A percentile compares a stretch with the other conserved stretches of the same genome.
Evolutionary conservation across 176 grass and related monocot genomes (phyloP).

Genomic region (Avena insularis): DNA sequence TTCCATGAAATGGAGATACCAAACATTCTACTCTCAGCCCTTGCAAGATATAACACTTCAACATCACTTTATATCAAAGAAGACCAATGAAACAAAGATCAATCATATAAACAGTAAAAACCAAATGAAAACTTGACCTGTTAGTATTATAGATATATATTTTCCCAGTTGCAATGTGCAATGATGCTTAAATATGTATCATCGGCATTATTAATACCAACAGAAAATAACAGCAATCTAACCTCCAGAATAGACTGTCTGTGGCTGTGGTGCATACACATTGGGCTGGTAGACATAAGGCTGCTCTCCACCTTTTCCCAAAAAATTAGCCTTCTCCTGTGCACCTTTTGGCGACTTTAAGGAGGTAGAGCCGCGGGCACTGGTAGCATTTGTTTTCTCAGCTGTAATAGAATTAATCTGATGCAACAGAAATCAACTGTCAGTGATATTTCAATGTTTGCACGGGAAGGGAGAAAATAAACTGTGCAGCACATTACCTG

Average conservation of each 20-base stretch:
- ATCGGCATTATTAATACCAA: constrained; percentile 18
- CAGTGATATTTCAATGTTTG: constrained; percentile 4
- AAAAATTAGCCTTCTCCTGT: constrained; percentile 47
- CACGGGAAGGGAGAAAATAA: background rate
- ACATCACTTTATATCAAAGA: constrained; percentile 10
- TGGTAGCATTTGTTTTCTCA: constrained; percentile 48
- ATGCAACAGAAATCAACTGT: constrained; percentile 24
- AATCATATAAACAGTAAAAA: constrained; percentile 24
- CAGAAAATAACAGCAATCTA: constrained; percentile 40
- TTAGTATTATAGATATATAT: background rate
- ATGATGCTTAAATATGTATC: background rate
- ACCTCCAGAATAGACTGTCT: constrained; percentile 66
- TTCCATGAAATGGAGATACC: constrained; percentile 8
- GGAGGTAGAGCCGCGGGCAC: constrained; percentile 45
- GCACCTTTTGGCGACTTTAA: constrained; percentile 50
- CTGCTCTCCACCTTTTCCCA: constrained; percentile 60
- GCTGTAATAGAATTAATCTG: constrained; percentile 59
- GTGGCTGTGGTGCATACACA: constrained; percentile 66
- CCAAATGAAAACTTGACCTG: constrained; percentile 14
- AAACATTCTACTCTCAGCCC: background rate
- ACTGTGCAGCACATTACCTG: constrained; percentile 44
- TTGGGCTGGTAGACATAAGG: constrained; percentile 58
- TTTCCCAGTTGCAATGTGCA: background rate
- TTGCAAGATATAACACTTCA: constrained; percentile 5
- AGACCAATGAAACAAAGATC: constrained; percentile 27